Evolutionary conservation across 2,329 filamentous ascomycete genomes (phyloP), one percentile per base, ranked within the genome.

Genomic region (Penicillium sumatraense): DNA sequence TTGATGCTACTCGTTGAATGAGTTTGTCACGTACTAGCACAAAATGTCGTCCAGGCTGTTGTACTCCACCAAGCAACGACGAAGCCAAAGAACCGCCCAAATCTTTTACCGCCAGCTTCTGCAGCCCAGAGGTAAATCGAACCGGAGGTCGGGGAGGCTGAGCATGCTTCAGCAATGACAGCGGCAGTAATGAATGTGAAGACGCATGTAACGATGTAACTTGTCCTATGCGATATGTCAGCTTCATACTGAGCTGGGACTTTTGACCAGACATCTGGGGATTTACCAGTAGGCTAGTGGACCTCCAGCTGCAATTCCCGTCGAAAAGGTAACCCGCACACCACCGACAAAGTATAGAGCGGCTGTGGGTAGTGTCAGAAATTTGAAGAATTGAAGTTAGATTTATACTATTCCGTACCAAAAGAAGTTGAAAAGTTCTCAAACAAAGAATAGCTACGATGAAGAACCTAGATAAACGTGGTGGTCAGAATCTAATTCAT

Each of bases 351-450:
- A 36, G 18, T 36, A 36, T 36, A 36, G n/a, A 36, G 33, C 33
- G 18, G 33, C 33, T 36, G 7, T 13, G 9, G 8, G 49, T 27
- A n/a, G 16, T n/a, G 27, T 63, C 54, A 64, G 57, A 10, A 10
- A 41, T 21, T 9, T 44, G 18, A 31, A n/a, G n/a, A 1, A 1
- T n/a, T 1, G 5, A 31, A 9, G 2, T 14, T 14, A 31, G 11
- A 31, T 13, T 4, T 13, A 31, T 5, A 31, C 4, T 2, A 10
- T 5, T 14, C n/a, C 5, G 8, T 36, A 36, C 33, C 33, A 36
- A 36, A 36, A 16, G 33, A 36, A 7, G 33, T 36, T 6, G 33
- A 36, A 16, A 36, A 36, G 18, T 36, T 36, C 33, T 36, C 33
- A 18, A 36, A 36, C 18, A 36, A 36, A n/a, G 33, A 36, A 36